A percentile compares a stretch with the other conserved stretches of the same genome.
Evolutionary conservation across 345 rosid genomes (phyloP).

Genomic region (Sisymbrium irio): DNA sequence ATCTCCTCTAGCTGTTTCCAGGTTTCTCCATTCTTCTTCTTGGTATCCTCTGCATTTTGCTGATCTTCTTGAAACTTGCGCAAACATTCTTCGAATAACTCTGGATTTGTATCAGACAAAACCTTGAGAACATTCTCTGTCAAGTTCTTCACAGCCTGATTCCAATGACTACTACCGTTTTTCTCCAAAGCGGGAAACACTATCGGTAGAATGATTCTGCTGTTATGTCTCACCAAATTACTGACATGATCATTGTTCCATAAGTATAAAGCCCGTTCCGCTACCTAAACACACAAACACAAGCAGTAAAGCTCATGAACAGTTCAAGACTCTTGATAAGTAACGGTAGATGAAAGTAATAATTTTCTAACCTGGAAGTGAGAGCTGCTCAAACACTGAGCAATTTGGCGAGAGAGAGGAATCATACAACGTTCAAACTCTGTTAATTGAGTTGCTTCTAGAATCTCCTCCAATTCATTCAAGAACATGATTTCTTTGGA

Average conservation of each 20-base stretch:
- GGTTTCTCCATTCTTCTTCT: slow-evolving; percentile 36
- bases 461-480: slow-evolving; percentile 79
- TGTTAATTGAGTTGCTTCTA: slow-evolving; percentile 74
- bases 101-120: slow-evolving; percentile 36
- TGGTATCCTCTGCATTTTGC: slow-evolving; percentile 33
- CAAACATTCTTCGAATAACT: slow-evolving; percentile 36
- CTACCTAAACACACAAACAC: slow-evolving; percentile 32
- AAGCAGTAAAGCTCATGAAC: slow-evolving; percentile 9
- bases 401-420: slow-evolving; percentile 69
- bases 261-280: slow-evolving; percentile 38
- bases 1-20: slow-evolving; percentile 73
- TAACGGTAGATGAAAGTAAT: background rate
- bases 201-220: slow-evolving; percentile 34
- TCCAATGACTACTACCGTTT: slow-evolving; percentile 37
- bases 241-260: slow-evolving; percentile 43
- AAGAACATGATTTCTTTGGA: slow-evolving; percentile 95
- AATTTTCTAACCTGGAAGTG: slow-evolving; percentile 74
- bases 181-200: slow-evolving; percentile 41
- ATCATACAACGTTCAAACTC: slow-evolving; percentile 90
- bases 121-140: slow-evolving; percentile 39
- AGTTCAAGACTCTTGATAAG: background rate
- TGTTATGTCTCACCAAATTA: slow-evolving; percentile 37
- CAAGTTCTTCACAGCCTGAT: slow-evolving; percentile 38
- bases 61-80: slow-evolving; percentile 40
- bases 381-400: slow-evolving; percentile 69